These are phyloP conservation scores for Sophora flavescens DNA, from an alignment of 306 rosid species.

Conservation along the genomic window DNA sequence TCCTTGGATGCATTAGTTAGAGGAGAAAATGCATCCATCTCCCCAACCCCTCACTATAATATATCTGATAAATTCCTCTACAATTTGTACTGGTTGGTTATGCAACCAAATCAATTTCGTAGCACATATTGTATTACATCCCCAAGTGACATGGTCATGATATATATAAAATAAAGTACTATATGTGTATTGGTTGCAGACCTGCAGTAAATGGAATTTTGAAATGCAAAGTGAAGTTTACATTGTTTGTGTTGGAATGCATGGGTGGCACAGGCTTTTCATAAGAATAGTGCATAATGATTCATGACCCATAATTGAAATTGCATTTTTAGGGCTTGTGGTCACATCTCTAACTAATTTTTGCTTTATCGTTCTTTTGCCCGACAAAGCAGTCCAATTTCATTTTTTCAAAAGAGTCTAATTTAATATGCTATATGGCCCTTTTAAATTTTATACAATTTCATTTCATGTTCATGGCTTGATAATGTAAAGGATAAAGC, in stretches of 20 bases:
- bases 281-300: background rate
- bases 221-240: slow-evolving; percentile 13
- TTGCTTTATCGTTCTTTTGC: slow-evolving; percentile 28
- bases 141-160: slow-evolving; percentile 18
- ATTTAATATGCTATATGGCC: background rate
- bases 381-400: slow-evolving; percentile 35
- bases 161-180: background rate
- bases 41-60: background rate
- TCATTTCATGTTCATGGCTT: background rate
- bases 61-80: background rate
- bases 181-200: background rate
- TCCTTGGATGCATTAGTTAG: background rate
- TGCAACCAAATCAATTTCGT: background rate
- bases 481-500: background rate
- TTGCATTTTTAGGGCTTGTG: slow-evolving; percentile 5
- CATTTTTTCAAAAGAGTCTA: slow-evolving; percentile 12
- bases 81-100: background rate
- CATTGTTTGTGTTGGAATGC: slow-evolving; percentile 34
- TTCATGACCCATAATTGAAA: slow-evolving; percentile 27
- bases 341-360: slow-evolving; percentile 42
- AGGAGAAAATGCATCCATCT: background rate
- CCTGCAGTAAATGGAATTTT: slow-evolving; percentile 21
- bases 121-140: background rate
- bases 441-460: background rate
- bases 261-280: slow-evolving; percentile 20